phyloP scores from a whole-genome alignment of 2,329 filamentous ascomycete genomes.

The Albifimbria verrucaria region DNA sequence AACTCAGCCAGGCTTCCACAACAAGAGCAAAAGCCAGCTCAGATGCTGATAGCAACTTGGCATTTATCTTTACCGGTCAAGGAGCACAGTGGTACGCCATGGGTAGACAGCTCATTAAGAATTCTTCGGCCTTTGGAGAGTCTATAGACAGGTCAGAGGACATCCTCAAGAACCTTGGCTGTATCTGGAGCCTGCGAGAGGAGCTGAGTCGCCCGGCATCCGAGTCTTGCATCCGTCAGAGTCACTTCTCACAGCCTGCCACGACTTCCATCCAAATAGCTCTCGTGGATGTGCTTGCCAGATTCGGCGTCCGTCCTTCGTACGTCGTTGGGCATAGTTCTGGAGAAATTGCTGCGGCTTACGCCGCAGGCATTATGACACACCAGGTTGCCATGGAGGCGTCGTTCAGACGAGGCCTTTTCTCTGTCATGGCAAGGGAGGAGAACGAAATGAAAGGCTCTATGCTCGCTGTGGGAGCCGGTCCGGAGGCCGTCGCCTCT shows the following conservation, averaged over 20 bases:
- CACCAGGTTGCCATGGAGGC: conserved; percentile 20
- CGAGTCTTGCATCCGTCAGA: background rate
- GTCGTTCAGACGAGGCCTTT: conserved; percentile 17
- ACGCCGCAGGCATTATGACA: conserved; percentile 6
- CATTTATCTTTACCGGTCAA: too few relatives aligned
- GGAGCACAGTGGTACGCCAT: too few relatives aligned
- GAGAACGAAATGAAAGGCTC: background rate
- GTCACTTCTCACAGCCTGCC: background rate
- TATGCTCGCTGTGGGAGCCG: conserved; percentile 6
- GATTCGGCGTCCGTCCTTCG: background rate
- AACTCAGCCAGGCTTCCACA: too few relatives aligned
- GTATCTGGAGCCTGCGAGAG: too few relatives aligned
- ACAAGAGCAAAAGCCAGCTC: too few relatives aligned
- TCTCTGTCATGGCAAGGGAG: conserved; percentile 1
- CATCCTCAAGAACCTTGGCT: too few relatives aligned
- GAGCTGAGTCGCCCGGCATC: too few relatives aligned
- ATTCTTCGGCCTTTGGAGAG: too few relatives aligned
- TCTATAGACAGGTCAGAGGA: too few relatives aligned
- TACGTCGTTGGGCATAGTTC: background rate
- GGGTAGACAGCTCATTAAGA: too few relatives aligned
- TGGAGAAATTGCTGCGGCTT: background rate
- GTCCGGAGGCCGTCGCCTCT: background rate
- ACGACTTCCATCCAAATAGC: background rate
- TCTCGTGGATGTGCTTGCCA: background rate
- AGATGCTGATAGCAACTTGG: too few relatives aligned